Percentiles rank a stretch among this genome's conserved stretches.
phyloP scores from a whole-genome alignment of 225 moss, liverwort and hornwort species.

The Sphagnum tenellum region DNA sequence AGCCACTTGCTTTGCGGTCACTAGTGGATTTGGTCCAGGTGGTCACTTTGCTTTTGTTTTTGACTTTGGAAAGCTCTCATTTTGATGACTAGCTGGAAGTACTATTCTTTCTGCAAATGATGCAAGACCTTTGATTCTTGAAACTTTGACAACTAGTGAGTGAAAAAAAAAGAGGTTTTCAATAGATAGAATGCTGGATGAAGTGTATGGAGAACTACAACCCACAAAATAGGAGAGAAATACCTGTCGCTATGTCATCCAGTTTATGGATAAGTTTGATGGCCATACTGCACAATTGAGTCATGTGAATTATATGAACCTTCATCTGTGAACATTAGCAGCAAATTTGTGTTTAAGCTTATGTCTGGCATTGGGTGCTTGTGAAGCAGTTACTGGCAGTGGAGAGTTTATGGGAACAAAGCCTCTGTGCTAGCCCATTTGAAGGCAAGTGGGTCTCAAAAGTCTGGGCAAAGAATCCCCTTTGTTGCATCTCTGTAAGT shows the following conservation, averaged over 20 bases:
- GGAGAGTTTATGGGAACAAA: conserved; percentile 87
- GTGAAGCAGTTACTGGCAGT: conserved; percentile 68
- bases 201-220: conserved; percentile 61
- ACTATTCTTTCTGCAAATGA: neutral
- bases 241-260: conserved; percentile 56
- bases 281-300: no score
- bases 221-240: conserved; percentile 57
- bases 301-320: no score
- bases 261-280: conserved; percentile 65
- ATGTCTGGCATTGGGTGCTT: neutral
- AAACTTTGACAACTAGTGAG: no score
- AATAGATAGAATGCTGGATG: conserved; percentile 48
- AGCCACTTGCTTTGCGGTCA: conserved; percentile 27
- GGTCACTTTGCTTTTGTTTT: no score
- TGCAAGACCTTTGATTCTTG: neutral
- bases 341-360: no score
- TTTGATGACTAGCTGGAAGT: neutral
- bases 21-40: conserved; percentile 51
- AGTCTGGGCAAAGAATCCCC: conserved; percentile 84
- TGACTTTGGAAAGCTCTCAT: conserved; percentile 1
- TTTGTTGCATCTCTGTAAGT: conserved; percentile 82
- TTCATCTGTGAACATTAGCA: no score
- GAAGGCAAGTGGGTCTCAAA: conserved; percentile 92
- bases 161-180: no score
- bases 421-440: conserved; percentile 83